Evolutionary conservation across 1,284 basidiomycete species (phyloP).

Genomic region (Schizophyllum amplum): DNA sequence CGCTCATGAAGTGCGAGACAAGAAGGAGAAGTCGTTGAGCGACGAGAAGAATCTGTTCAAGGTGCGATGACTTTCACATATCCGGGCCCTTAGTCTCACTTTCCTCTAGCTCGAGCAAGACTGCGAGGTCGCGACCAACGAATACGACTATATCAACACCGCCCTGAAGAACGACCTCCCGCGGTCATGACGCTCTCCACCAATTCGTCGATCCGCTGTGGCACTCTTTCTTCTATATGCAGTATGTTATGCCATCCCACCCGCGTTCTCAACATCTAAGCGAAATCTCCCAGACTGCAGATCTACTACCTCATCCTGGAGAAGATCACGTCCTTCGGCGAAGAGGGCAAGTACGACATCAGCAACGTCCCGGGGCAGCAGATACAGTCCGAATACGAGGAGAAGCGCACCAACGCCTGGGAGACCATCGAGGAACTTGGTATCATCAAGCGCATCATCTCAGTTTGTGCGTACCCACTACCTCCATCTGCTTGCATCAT

Average conservation of each 20-base stretch:
- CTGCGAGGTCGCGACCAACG: slow-evolving; percentile 88
- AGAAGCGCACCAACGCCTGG: slow-evolving; percentile 73
- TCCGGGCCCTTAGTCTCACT: not conserved
- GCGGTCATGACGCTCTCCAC: slow-evolving; percentile 74
- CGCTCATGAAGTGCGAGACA: slow-evolving; percentile 92
- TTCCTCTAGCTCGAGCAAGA: slow-evolving; percentile 95
- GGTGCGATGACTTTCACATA: slow-evolving; percentile 32
- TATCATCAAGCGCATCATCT: slow-evolving; percentile 76
- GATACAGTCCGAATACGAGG: slow-evolving; percentile 75
- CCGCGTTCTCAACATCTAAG: slow-evolving; percentile 2
- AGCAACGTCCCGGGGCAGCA: slow-evolving; percentile 55
- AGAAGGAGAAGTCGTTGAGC: slow-evolving; percentile 90
- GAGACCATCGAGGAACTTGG: slow-evolving; percentile 67
- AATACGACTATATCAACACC: slow-evolving; percentile 96
- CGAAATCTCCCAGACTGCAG: slow-evolving; percentile 58
- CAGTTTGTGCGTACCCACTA: slow-evolving; percentile 59
- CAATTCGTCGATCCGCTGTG: slow-evolving; percentile 95
- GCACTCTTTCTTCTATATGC: slow-evolving; percentile 99
- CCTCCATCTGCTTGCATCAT: too few species aligned
- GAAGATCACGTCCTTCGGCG: slow-evolving; percentile 83
- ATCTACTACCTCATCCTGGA: slow-evolving; percentile 92
- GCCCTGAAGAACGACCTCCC: slow-evolving; percentile 91
- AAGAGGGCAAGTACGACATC: slow-evolving; percentile 74
- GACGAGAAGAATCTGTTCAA: slow-evolving; percentile 97
- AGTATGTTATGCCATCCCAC: slow-evolving; percentile 48